A percentile compares a stretch with the other conserved stretches of the same genome.
Evolutionary conservation across 2,329 filamentous ascomycete species (phyloP).

Genomic region (Neocatenulostroma microsporum): DNA sequence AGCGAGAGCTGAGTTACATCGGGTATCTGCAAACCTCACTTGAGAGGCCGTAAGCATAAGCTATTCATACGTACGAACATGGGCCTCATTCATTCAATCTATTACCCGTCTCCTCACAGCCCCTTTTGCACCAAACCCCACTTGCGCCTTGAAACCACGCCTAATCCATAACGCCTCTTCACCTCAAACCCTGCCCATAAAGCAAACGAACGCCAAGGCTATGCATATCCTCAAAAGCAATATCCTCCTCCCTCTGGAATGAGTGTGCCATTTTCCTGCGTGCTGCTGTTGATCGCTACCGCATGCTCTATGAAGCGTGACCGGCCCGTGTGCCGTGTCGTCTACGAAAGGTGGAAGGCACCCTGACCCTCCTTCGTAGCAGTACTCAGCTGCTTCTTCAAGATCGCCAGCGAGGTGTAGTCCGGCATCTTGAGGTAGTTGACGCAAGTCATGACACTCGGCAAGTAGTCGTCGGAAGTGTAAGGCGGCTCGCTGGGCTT

Average conservation of each 20-base stretch:
- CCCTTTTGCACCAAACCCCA: not conserved
- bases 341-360: conserved; percentile 70
- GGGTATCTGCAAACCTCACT: too few relatives aligned
- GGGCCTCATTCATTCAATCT: not conserved
- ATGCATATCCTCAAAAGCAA: not conserved
- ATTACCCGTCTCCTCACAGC: not conserved
- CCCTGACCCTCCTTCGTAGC: conserved; percentile 95
- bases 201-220: not conserved
- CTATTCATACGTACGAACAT: not conserved
- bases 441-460: conserved; percentile 99
- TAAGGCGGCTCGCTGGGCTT: conserved; percentile 95
- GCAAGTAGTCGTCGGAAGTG: conserved; percentile 93
- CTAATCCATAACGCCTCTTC: not conserved
- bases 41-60: not conserved
- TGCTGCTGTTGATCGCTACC: not conserved
- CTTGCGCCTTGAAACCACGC: not conserved
- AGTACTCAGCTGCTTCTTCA: conserved; percentile 69
- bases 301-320: not conserved
- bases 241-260: too few relatives aligned
- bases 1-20: too few relatives aligned
- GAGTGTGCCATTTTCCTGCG: too few relatives aligned
- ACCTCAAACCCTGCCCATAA: not conserved
- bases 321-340: not conserved
- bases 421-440: conserved; percentile 98
- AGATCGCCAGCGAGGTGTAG: conserved; percentile 69